Percentiles rank a stretch among this genome's conserved stretches.
phyloP scores from a whole-genome alignment of 495 filamentous ascomycete genomes.

The Terfezia claveryi region DNA sequence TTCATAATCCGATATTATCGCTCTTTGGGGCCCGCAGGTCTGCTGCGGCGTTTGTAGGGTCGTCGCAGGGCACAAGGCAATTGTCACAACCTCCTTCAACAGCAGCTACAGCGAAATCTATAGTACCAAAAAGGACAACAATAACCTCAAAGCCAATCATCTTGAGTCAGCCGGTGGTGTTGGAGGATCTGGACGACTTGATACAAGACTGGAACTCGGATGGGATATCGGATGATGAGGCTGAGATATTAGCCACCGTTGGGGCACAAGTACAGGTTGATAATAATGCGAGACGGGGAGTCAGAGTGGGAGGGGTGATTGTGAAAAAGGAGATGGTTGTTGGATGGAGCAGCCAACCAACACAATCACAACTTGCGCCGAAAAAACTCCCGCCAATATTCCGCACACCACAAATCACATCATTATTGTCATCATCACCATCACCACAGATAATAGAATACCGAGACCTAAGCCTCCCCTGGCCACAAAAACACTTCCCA shows the following conservation, averaged over 20 bases:
- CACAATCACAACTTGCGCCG: not conserved
- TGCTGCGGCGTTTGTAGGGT: too few species aligned
- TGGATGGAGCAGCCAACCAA: not conserved
- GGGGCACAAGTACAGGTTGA: not conserved
- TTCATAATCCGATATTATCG: too few species aligned
- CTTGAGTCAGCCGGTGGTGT: slow-evolving; percentile 2
- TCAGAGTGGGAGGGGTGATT: not conserved
- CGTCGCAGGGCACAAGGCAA: too few species aligned
- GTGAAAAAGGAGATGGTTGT: not conserved
- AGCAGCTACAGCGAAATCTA: too few species aligned
- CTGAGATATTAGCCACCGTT: not conserved
- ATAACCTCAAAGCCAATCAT: slow-evolving; percentile 2
- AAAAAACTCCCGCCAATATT: not conserved
- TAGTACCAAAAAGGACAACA: too few species aligned
- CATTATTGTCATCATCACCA: not conserved
- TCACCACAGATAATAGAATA: slow-evolving; percentile 4
- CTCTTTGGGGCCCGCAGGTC: too few species aligned
- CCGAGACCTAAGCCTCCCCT: slow-evolving; percentile 30
- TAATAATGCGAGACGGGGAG: not conserved
- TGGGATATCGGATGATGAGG: slow-evolving; percentile 17
- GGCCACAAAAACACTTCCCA: slow-evolving; percentile 70
- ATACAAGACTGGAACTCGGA: slow-evolving; percentile 5
- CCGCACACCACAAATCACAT: not conserved
- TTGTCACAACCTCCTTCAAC: too few species aligned
- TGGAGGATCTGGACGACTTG: slow-evolving; percentile 1